Evolutionary conservation across 2,329 filamentous ascomycete genomes (phyloP), one percentile per base, ranked within the genome.

Genomic region (Neofusicoccum sp.): DNA sequence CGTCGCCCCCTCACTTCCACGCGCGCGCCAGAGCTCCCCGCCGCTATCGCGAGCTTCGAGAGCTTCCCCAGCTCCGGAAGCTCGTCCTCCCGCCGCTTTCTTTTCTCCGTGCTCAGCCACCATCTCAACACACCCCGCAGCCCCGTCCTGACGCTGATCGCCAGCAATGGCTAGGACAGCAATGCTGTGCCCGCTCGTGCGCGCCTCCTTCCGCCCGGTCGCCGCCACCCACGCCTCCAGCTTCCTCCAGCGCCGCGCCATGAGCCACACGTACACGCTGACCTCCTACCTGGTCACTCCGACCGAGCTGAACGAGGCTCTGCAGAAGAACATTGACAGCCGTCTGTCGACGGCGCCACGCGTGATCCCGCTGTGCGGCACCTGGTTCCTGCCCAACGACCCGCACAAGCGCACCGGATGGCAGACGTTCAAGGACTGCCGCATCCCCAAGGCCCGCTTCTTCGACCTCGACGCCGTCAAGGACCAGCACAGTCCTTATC

Each of bases 381-480:
- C 91, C 26, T 99, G 95, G 95, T 99, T 97, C 72, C 85, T 99
- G 64, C 95, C 95, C 64, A 98, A 96, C 75, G 93, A 96, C 65
- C 80, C 83, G 1, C 71, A 83, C 67, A 85, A 85, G 58, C 88
- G 92, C 63, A 90, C 85, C 53, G 95, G 95, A 58, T 86, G 89
- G 67, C 83, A 95, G 65, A 86, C 88, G 44, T 99, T 93, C 80
- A 85, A 87, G 66, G 84, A 91, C 72, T 85, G 87, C 71, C 90
- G 91, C 69, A 95, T 99, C 65, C 93, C 93, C 24, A 87, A 88
- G 70, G 89, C 95, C 1, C 89, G 92, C 33, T 99, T 98, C 84
- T 99, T 99, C 75, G 93, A 99, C 75, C 83, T 99, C 58, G 95
- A 99, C 76, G 91, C 87, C 69, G 85, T 96, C 72, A 91, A 95